Conservation (phyloP, 2,329 filamentous ascomycete genomes). For the Aspergillus ustus region DNA sequence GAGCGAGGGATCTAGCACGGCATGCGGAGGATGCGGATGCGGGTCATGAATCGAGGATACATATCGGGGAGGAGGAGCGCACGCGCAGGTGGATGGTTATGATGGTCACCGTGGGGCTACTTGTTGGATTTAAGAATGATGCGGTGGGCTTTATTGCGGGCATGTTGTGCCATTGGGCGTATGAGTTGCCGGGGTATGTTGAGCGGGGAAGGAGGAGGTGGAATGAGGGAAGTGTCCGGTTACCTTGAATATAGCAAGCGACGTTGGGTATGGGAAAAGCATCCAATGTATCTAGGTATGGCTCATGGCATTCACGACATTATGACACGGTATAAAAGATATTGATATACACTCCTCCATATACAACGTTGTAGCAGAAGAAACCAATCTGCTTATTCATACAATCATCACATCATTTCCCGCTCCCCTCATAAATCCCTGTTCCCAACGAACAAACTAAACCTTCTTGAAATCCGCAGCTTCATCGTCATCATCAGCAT, state of each 20-base stretch:
- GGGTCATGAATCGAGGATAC: not conserved
- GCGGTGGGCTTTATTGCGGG: constrained; percentile 84
- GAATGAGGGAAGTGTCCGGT: constrained; percentile 36
- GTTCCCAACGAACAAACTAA: not conserved
- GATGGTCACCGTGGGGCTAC: constrained; percentile 80
- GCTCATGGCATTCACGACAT: not conserved
- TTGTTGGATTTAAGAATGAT: constrained; percentile 88
- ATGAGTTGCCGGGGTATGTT: constrained; percentile 48
- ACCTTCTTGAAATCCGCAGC: not conserved
- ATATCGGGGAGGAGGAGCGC: constrained; percentile 68
- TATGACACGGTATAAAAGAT: not conserved
- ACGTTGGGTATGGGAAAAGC: not conserved
- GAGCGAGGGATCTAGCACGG: constrained; percentile 61
- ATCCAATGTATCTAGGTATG: not conserved
- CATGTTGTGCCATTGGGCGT: constrained; percentile 75
- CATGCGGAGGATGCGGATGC: constrained; percentile 5
- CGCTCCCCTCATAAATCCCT: too few species aligned
- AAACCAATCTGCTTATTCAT: not conserved
- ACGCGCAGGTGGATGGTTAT: constrained; percentile 84
- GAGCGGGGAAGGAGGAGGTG: constrained; percentile 32
- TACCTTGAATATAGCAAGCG: constrained; percentile 1
- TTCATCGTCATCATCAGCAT: constrained; percentile 14
- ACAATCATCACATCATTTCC: not conserved
- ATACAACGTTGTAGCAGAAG: not conserved
- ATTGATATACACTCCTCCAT: not conserved